These are phyloP conservation scores for Pythium pyrilobum DNA, from an alignment of 352 stramenopile species.

Conservation along the genomic window DNA sequence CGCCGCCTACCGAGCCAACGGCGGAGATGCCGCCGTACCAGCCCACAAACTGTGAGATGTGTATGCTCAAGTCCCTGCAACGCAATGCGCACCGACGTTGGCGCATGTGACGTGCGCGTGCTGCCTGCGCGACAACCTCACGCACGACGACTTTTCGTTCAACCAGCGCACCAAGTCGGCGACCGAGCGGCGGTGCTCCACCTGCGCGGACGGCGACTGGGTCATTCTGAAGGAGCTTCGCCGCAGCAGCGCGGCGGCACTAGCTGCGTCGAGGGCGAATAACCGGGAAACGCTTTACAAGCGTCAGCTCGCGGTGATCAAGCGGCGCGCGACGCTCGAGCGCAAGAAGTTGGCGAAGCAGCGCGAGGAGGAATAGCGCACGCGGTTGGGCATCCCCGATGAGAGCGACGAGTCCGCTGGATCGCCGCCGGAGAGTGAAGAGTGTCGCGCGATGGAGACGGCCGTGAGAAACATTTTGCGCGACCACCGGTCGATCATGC, in stretches of 20 bases:
- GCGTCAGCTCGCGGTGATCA: background rate
- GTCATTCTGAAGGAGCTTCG: background rate
- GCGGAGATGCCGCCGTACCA: too few species aligned
- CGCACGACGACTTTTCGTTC: background rate
- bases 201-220: background rate
- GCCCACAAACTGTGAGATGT: conserved; percentile 5
- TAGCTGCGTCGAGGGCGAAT: background rate
- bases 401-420: background rate
- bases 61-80: background rate
- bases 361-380: background rate
- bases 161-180: background rate
- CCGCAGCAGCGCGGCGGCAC: background rate
- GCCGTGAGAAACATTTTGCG: conserved; percentile 1
- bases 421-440: background rate
- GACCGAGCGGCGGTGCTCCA: background rate
- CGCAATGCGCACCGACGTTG: background rate
- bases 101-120: background rate
- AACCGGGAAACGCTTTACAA: background rate
- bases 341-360: background rate
- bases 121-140: background rate
- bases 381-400: background rate
- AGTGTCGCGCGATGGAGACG: background rate
- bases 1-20: too few species aligned
- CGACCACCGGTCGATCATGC: conserved; percentile 1
- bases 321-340: background rate